phyloP scores from a whole-genome alignment of 2,329 filamentous ascomycete genomes.

The Ceratocystis colombiana region DNA sequence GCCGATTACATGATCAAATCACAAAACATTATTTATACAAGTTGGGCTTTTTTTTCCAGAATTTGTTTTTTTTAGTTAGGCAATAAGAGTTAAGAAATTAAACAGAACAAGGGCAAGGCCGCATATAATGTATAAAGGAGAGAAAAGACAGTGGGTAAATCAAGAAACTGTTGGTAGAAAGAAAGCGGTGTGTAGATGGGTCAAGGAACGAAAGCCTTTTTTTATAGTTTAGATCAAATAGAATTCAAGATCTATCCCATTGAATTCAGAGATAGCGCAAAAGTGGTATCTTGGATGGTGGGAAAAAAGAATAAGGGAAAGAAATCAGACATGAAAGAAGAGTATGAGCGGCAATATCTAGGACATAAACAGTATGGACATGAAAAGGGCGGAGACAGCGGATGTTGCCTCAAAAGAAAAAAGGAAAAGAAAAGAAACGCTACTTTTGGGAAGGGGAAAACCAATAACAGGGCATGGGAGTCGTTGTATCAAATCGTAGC shows the following conservation, averaged over 20 bases:
- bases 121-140: neutral
- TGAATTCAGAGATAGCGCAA: neutral
- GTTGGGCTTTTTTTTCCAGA: neutral
- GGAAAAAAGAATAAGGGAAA: constrained; percentile 10
- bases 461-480: constrained; percentile 12
- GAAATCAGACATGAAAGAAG: neutral
- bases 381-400: neutral
- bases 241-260: neutral
- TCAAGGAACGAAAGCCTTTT: neutral
- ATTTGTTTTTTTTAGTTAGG: neutral
- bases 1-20: neutral
- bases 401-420: neutral
- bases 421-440: constrained; percentile 9
- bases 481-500: constrained; percentile 7
- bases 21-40: neutral
- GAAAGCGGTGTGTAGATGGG: neutral
- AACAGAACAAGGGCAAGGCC: neutral
- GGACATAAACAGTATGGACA: constrained; percentile 5
- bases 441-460: constrained; percentile 17
- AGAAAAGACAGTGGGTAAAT: neutral
- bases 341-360: constrained; percentile 4
- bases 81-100: neutral
- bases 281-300: constrained; percentile 8
- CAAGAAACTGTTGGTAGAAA: neutral
- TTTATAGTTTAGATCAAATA: neutral